Evolutionary conservation across 345 rosid species (phyloP), one percentile per base, ranked within the genome.

Genomic region (Citrus trifoliata): DNA sequence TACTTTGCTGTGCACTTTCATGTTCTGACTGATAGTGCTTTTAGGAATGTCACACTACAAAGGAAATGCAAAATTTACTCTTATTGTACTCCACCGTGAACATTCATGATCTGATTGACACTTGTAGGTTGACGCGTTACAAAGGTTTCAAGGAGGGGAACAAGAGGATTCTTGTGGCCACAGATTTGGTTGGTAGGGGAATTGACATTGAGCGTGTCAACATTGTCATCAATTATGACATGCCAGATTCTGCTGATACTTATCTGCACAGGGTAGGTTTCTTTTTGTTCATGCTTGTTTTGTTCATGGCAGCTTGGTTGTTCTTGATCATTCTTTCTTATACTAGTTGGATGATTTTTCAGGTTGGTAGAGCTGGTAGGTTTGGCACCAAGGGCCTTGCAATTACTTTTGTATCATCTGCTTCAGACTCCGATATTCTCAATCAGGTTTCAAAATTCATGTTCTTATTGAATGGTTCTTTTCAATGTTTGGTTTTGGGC

Each of bases 181-280:
- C 99, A 3, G 99, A 94, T 71, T 85, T 97, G 88, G 99, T 97
- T 42, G 99, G 98, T 25, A 87, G 99, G 71, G 98, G 98, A 37
- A 97, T 97, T 79, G 99, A 97, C 83, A 97, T 97, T 77, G 99
- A 97, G 78, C 93, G 99, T 16, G 98, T 97, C 25, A 97, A 97
- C 86, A 97, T 97, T 56, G 99, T 97, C 18, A 93, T 97, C 85
- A 97, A 97, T 87, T 97, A 94, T 74, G 98, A 97, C 83, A 97
- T 97, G 99, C 99, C 99, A 7, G 98, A 97, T 85, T 94, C 99
- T 73, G 99, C 98, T 7, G 99, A 94, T 73, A 97, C 99, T 2
- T 97, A 97, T 61, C 89, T 97, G 28, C 99, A 97, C 88, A 92
- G 99, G 93, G 99, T 97, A 77, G 22, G 75, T 30, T 73, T 68